phyloP scores from a whole-genome alignment of 2,329 filamentous ascomycete genomes.

The Penicillium aurantiogriseum region DNA sequence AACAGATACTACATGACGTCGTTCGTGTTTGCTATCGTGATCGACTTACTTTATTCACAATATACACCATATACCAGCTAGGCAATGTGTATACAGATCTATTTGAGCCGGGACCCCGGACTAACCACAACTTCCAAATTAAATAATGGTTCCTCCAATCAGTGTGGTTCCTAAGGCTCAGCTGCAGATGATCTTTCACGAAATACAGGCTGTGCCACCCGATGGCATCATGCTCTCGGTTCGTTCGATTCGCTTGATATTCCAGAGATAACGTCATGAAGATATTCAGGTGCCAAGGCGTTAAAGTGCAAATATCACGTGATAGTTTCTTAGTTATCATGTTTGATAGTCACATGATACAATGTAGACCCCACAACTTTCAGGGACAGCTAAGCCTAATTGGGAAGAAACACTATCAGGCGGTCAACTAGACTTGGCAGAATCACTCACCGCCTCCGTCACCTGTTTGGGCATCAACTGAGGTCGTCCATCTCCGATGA shows the following conservation, averaged over 20 bases:
- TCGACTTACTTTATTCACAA: not conserved
- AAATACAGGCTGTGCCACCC: not conserved
- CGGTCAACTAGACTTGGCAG: not conserved
- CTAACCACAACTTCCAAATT: too few species aligned
- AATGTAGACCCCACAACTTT: not conserved
- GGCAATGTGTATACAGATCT: not conserved
- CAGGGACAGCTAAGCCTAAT: not conserved
- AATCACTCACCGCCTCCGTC: slow-evolving; percentile 7
- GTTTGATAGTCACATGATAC: not conserved
- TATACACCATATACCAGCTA: not conserved
- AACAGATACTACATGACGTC: slow-evolving; percentile 21
- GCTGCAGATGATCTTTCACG: not conserved
- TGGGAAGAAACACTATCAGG: not conserved
- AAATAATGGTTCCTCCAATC: not conserved
- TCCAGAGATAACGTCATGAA: not conserved
- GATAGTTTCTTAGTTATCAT: not conserved
- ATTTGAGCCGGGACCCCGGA: not conserved
- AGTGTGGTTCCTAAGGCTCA: not conserved
- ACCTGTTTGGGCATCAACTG: slow-evolving; percentile 1
- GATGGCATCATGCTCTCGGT: not conserved
- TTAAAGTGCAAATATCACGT: not conserved
- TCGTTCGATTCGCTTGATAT: not conserved
- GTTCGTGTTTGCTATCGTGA: slow-evolving; percentile 1
- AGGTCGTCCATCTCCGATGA: not conserved
- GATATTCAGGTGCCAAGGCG: not conserved